These are phyloP conservation scores for Rubia tinctorum DNA, from an alignment of 305 asterid species.

Conservation along the genomic window DNA sequence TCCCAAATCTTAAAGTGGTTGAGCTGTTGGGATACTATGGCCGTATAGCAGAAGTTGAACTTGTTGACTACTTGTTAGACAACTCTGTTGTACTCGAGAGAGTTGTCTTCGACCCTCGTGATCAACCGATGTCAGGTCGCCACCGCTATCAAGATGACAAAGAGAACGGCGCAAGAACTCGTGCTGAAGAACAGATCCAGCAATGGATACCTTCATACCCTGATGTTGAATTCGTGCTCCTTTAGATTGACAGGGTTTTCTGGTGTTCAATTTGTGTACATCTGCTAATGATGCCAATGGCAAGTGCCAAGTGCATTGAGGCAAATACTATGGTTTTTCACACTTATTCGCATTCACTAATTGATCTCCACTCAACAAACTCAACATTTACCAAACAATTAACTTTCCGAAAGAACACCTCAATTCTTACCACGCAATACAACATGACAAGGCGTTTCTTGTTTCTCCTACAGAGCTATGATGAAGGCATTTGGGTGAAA, in stretches of 20 bases:
- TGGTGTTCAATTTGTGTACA: neutral
- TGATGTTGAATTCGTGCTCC: neutral
- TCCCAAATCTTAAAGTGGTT: conserved; percentile 6
- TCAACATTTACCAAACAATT: too few relatives aligned
- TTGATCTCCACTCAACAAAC: too few relatives aligned
- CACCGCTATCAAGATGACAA: neutral
- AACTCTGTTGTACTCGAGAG: neutral
- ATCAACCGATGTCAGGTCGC: neutral
- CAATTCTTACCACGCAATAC: too few relatives aligned
- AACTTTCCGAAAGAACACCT: too few relatives aligned
- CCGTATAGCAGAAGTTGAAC: neutral
- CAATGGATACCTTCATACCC: neutral
- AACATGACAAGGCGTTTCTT: too few relatives aligned
- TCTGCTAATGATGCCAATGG: neutral
- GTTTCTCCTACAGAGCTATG: too few relatives aligned
- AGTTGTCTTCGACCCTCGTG: neutral
- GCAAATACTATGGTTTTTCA: too few relatives aligned
- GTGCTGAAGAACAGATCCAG: neutral
- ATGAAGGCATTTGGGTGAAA: too few relatives aligned
- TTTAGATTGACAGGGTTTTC: neutral
- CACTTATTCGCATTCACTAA: too few relatives aligned
- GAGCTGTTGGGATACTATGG: conserved; percentile 8
- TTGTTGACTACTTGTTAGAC: neutral
- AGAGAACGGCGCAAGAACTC: neutral
- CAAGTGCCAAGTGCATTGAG: neutral